Base-by-base conservation (phyloP, 1,139 yeast genomes). In the Kodamaea sp. region DNA sequence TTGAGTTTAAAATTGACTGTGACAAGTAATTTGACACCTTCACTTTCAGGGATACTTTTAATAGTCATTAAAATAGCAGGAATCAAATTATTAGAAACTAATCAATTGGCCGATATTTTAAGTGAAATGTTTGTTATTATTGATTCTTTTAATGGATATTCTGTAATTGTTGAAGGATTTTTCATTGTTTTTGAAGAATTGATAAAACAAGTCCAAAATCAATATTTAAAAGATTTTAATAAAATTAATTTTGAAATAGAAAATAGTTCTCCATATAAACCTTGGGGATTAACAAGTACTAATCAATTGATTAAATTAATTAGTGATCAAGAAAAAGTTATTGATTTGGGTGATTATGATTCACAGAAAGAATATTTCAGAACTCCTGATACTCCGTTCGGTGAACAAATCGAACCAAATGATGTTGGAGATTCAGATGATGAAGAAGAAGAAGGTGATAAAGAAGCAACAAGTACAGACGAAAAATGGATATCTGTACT, bases 121-220 rank as follows among this genome's bases (percentile, higher is more conserved):
- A 75, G 79, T 28, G 79, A 89, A 8, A 73, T 88, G 49, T 87
- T 92, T 58, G 79, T 81, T 8, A 63, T 89, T 27, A 68, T 92
- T 36, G 97, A 92, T 58, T 71, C 81, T 32, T 90, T 83, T 51
- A 96, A 90, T 62, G 95, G 94, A 0, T 90, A 92, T 57, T 65
- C 79, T 1, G 66, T 70, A 10, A 63, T 92, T 20, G 81, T 87
- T 35, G 81, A 82, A 43, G 89, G 89, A 0, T 81, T 88, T 43
- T 86, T 90, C 47, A 63, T 74, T 6, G 83, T 87, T 0, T 86
- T 90, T 51, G 76, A 75, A 35, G 81, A 84, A 11, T 61, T 90
- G 2, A 70, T 82, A 2, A 62, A 63, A 11, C 86, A 84, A 52
- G 68, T 84, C 8, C 59, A 62, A 20, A 57, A 58, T 8, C 55